phyloP scores from a whole-genome alignment of 148 eudicot genomes.

The Oxyria digyna region DNA sequence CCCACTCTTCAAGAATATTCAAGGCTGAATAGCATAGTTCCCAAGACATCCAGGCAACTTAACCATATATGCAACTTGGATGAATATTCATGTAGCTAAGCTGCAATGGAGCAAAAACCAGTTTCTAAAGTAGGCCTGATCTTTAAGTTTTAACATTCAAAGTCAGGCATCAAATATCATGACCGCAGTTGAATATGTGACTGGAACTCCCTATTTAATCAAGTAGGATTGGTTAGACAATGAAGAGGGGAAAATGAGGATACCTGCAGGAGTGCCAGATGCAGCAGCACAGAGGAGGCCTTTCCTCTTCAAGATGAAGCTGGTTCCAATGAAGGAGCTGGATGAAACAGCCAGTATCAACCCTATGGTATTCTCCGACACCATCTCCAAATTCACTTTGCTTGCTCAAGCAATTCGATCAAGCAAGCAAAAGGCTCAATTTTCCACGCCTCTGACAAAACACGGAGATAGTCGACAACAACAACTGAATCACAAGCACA shows the following conservation, averaged over 20 bases:
- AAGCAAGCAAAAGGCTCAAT: neutral
- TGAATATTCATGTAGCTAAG: neutral
- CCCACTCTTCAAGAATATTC: neutral
- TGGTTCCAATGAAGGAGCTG: conserved; percentile 64
- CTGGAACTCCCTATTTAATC: too few species aligned
- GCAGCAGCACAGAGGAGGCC: conserved; percentile 80
- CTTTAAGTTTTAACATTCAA: neutral
- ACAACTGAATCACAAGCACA: neutral
- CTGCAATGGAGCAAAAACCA: neutral
- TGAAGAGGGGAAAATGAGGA: neutral
- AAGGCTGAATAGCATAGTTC: neutral
- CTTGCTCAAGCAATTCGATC: neutral
- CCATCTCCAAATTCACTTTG: conserved; percentile 10
- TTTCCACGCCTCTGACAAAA: neutral
- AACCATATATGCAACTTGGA: neutral
- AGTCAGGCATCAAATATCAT: neutral
- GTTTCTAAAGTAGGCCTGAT: neutral
- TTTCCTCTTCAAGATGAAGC: conserved; percentile 84
- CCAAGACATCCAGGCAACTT: neutral
- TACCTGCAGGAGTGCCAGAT: conserved; percentile 69
- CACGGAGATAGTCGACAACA: neutral
- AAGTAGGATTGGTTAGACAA: too few species aligned
- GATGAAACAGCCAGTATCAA: conserved; percentile 62
- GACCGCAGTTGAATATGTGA: neutral
- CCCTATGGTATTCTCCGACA: conserved; percentile 48